Base-by-base conservation (phyloP, 108 stramenopile genomes). In the Nitzschia sp. region DNA sequence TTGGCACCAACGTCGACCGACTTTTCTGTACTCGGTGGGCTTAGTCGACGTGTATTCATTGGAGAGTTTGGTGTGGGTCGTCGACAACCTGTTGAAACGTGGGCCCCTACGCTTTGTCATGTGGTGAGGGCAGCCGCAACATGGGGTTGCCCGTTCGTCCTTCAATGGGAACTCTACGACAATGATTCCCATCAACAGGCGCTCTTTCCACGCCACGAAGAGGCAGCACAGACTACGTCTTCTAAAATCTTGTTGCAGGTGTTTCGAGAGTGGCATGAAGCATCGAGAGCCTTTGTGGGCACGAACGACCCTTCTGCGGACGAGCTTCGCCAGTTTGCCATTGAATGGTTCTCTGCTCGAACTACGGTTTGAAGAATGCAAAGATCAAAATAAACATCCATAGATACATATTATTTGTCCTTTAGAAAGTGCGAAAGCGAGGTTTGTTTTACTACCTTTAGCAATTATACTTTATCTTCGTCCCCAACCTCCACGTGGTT, bases 141-240 rank as follows among this genome's bases (percentile, higher is more conserved):
- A 54, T 54, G 53, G 53, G 53, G 53, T 8, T 54, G 53, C 21
- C 53, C 53, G 24, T 54, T 54, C 9, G 53, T 54, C 8, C 24
- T 58, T 29, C 53, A 54, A 22, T 54, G 53, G 53, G 53, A 20
- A 54, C 12, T 24, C 19, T 54, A 54, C 21, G 53, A 54, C 53
- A 54, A 54, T 54, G 19, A 54, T 24, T 54, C 53, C 24, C 3
- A 12, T 22, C 12, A 19, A 12, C 21, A 22, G 12, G 21, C 53
- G 3, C 21, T 54, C 21, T 22, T 54, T 22, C 48, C 48, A 50
- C 17, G 3, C 6, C 17, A 1, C 6, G 19, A 15, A 6, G 48
- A 15, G 48, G 48, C 19, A 22, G 12, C 24, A 22, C 24, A 54
- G 12, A 54, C 53, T 12, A 54, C 21, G 5, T 24, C 53, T 22